phyloP scores from a whole-genome alignment of 176 grass and related monocot species.

The Alloteropsis semialata region DNA sequence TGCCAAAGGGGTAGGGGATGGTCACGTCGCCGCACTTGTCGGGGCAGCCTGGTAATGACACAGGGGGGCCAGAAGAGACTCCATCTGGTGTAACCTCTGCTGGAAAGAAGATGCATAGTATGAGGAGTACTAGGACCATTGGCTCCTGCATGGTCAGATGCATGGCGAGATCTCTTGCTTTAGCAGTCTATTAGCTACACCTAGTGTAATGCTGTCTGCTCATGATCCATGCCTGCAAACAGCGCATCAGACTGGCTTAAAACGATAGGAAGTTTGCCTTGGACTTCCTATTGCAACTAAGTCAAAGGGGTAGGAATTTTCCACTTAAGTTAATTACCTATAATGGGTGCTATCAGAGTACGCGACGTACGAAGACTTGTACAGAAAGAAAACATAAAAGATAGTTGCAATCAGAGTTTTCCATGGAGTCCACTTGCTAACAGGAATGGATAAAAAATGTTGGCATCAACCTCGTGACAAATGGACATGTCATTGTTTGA shows the following conservation, averaged over 20 bases:
- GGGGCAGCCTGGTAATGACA: conserved; percentile 20
- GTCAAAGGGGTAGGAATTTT: neutral
- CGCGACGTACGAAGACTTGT: neutral
- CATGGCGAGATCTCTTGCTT: neutral
- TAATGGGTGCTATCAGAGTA: neutral
- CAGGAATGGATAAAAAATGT: neutral
- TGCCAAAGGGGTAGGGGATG: conserved; percentile 32
- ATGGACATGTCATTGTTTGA: neutral
- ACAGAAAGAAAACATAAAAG: neutral
- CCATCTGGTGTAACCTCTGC: neutral
- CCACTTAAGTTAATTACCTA: neutral
- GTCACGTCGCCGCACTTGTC: conserved; percentile 19
- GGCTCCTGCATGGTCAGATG: neutral
- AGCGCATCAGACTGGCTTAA: neutral
- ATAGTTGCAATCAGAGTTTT: neutral
- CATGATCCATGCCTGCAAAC: neutral
- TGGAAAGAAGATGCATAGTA: neutral
- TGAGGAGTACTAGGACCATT: neutral
- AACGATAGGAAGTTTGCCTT: neutral
- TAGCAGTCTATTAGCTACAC: neutral
- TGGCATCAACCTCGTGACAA: neutral
- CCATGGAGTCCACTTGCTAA: neutral
- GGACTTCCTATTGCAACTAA: neutral
- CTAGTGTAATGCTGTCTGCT: neutral
- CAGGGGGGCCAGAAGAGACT: neutral